phyloP scores from a whole-genome alignment of 768 basidiomycete genomes.

The Phanerochaete carnosa region DNA sequence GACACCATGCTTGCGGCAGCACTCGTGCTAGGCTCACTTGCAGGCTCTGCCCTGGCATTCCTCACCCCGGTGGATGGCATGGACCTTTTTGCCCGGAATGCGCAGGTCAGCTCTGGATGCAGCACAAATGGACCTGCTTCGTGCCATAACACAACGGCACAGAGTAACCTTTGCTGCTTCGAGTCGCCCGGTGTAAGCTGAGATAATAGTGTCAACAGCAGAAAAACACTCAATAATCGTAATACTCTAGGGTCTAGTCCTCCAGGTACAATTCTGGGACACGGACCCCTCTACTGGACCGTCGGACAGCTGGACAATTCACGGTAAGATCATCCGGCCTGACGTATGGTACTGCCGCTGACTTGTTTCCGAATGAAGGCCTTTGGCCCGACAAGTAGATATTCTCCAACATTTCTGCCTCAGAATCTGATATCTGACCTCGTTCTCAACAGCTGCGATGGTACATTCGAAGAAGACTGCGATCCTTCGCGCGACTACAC shows the following conservation, averaged over 20 bases:
- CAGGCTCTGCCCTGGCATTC: constrained; percentile 18
- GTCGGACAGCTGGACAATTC: constrained; percentile 68
- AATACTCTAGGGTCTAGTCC: constrained; percentile 48
- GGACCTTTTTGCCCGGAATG: constrained; percentile 27
- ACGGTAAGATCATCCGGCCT: constrained; percentile 38
- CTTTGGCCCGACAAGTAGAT: constrained; percentile 63
- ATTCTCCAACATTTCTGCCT: neutral
- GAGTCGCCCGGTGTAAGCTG: constrained; percentile 59
- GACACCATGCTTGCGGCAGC: constrained; percentile 21
- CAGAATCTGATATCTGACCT: neutral
- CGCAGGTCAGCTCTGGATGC: constrained; percentile 46
- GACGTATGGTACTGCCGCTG: neutral
- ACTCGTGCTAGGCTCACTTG: constrained; percentile 21
- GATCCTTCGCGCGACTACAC: constrained; percentile 44
- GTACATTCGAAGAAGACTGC: constrained; percentile 31
- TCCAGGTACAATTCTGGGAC: constrained; percentile 76
- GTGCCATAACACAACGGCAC: constrained; percentile 48
- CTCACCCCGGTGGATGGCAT: constrained; percentile 17
- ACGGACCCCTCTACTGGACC: constrained; percentile 63
- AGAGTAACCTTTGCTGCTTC: constrained; percentile 54
- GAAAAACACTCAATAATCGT: neutral
- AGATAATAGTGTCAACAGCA: neutral
- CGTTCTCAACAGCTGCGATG: constrained; percentile 52
- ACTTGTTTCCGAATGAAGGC: neutral
- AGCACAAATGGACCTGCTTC: constrained; percentile 45